Conservation (phyloP, 805 yeast genomes). For the Yamadazyma akitaensis region DNA sequence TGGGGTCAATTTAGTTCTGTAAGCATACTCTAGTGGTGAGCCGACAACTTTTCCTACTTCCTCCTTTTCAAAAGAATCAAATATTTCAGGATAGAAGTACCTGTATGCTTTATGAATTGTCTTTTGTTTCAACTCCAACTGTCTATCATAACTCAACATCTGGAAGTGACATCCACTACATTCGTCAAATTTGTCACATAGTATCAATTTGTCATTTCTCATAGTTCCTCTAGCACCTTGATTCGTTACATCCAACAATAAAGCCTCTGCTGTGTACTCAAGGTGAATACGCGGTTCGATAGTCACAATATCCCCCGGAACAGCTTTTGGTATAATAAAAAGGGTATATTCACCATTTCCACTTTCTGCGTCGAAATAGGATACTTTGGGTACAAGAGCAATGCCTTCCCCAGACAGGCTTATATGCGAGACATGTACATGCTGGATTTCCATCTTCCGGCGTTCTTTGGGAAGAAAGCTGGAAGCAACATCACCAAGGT, state of each 20-base stretch:
- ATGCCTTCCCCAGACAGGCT: conserved; percentile 38
- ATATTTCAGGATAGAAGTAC: conserved; percentile 29
- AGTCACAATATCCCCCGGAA: conserved; percentile 35
- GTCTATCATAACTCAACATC: conserved; percentile 38
- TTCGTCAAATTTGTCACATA: conserved; percentile 32
- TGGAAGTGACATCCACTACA: conserved; percentile 46
- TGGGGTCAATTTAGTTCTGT: conserved; percentile 42
- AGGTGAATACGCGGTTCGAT: conserved; percentile 30
- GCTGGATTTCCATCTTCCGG: conserved; percentile 13
- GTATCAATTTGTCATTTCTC: conserved; percentile 25
- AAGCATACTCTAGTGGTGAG: conserved; percentile 37
- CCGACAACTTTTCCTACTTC: conserved; percentile 26
- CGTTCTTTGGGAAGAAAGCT: conserved; percentile 22
- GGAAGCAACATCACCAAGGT: conserved; percentile 21
- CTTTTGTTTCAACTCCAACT: conserved; percentile 28
- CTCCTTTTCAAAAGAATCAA: conserved; percentile 2
- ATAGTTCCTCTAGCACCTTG: conserved; percentile 8
- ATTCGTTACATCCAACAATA: conserved; percentile 17
- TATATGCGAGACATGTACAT: conserved; percentile 24
- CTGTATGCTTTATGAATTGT: conserved; percentile 32
- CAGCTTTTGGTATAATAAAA: conserved; percentile 35
- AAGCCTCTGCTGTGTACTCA: conserved; percentile 28
- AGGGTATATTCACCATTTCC: conserved; percentile 17
- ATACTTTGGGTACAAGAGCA: conserved; percentile 25
- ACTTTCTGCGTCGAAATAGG: conserved; percentile 11